phyloP scores from a whole-genome alignment of 164 flowering plant genomes.

The Paratinospora sagittata region DNA sequence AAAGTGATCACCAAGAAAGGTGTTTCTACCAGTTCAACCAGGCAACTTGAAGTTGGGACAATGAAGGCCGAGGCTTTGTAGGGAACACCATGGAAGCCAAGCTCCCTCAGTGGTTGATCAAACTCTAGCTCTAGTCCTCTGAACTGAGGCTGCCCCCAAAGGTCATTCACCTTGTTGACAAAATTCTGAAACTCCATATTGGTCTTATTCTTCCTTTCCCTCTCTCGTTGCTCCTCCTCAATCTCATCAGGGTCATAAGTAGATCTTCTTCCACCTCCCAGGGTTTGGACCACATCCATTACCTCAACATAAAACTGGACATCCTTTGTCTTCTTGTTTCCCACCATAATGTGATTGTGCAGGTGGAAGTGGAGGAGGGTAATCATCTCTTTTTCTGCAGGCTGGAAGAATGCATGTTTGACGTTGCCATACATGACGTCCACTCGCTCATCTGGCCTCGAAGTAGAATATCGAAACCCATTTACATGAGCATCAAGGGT shows the following conservation, averaged over 20 bases:
- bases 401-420: slow-evolving; percentile 86
- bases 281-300: too few species aligned
- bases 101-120: too few species aligned
- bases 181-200: slow-evolving; percentile 64
- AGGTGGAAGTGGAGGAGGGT: slow-evolving; percentile 73
- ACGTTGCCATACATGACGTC: slow-evolving; percentile 65
- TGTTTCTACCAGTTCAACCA: slow-evolving; percentile 69
- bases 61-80: too few species aligned
- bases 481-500: slow-evolving; percentile 65
- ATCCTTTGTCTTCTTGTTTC: too few species aligned
- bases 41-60: too few species aligned
- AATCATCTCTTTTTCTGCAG: slow-evolving; percentile 81
- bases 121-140: too few species aligned
- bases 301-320: too few species aligned
- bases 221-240: slow-evolving; percentile 76
- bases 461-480: slow-evolving; percentile 69
- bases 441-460: slow-evolving; percentile 61
- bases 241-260: too few species aligned
- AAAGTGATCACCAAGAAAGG: slow-evolving; percentile 69
- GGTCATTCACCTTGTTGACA: slow-evolving; percentile 65
- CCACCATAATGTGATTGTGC: slow-evolving; percentile 85
- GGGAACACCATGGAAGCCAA: too few species aligned
- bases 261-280: too few species aligned
- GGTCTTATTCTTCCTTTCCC: slow-evolving; percentile 70
- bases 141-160: too few species aligned